Evolutionary conservation across 1,284 basidiomycete genomes (phyloP), one percentile per base, ranked within the genome.

Genomic region (Cutaneotrichosporon sp.): DNA sequence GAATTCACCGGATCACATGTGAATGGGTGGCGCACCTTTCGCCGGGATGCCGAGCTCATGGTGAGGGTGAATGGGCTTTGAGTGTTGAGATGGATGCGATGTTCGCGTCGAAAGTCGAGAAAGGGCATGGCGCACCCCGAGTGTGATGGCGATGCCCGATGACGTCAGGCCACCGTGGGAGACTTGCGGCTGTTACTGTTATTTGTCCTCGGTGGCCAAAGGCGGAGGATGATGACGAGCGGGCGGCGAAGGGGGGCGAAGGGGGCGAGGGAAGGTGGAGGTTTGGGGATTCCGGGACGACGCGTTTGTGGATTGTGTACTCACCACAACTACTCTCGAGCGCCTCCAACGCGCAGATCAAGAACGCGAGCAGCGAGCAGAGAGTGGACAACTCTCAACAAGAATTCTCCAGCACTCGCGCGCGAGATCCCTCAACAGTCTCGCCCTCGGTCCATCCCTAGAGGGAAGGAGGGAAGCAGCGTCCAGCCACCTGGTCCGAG

Each of bases 31-130:
- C 72, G 57, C 50, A 73, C 76, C 69, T 77, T 77, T 59, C 72
- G 67, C 58, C 72, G 67, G 2, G 74, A 70, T 34, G 72, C 66
- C n/a, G 68, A 63, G 22, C 72, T 70, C 74, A 73, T 74, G 56
- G 27, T 71, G 60, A 58, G 56, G 14, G 54, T 55, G 27, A 45
- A 55, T 10, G 36, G 36, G n/a, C 36, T 55, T 9, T 22, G 18
- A 25, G 16, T 10, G 38, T 42, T 55, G n/a, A 55, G 24, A 10
- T 45, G 27, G 18, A 31, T 45, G 27, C 42, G 38, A 29, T 29
- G 36, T 31, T 55, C 36, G 10, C 42, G 11, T 20, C 38, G 38
- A 20, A 20, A 9, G n/a, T 55, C 54, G 42, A 55, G 54, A 33
- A 55, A 45, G 16, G 27, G 54, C 54, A 55, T 55, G 5, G 42